Conservation (phyloP, 1,284 basidiomycete species). For the Ustilago sp. region DNA sequence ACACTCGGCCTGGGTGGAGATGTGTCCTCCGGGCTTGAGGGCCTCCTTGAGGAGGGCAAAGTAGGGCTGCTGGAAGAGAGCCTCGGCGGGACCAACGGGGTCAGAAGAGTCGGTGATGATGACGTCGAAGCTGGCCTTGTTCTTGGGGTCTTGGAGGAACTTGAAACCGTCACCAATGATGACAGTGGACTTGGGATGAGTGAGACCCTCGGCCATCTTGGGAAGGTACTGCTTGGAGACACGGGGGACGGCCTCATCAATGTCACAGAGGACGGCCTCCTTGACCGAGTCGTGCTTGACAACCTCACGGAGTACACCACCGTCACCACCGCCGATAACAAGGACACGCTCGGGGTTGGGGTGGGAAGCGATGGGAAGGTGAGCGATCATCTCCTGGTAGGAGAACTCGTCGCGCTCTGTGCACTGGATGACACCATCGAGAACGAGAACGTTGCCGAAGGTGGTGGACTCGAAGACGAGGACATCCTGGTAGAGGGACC, state of each 20-base stretch:
- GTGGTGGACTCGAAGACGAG: conserved; percentile 64
- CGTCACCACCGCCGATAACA: conserved; percentile 89
- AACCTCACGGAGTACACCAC: conserved; percentile 88
- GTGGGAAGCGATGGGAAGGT: conserved; percentile 92
- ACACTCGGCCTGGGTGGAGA: conserved; percentile 96
- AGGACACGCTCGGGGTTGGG: conserved; percentile 96
- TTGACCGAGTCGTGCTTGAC: conserved; percentile 93
- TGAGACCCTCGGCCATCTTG: conserved; percentile 89
- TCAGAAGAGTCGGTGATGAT: conserved; percentile 99
- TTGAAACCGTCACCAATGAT: conserved; percentile 96
- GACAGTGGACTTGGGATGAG: conserved; percentile 86
- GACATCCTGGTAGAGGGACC: conserved; percentile 89
- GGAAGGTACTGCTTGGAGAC: conserved; percentile 94
- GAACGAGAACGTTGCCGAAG: conserved; percentile 86
- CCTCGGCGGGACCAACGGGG: conserved; percentile 93
- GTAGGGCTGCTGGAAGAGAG: conserved; percentile 97
- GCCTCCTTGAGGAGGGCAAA: conserved; percentile 93
- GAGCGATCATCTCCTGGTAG: conserved; percentile 99
- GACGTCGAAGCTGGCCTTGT: conserved; percentile 84
- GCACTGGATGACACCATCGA: conserved; percentile 96
- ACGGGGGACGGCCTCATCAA: conserved; percentile 97
- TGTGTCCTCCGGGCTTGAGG: conserved; percentile 88
- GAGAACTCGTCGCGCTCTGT: conserved; percentile 99
- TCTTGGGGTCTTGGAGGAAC: conserved; percentile 89
- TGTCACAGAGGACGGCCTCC: conserved; percentile 94